Evolutionary conservation across 495 filamentous ascomycete genomes (phyloP).

Genomic region (Aspergillus conjunctus): DNA sequence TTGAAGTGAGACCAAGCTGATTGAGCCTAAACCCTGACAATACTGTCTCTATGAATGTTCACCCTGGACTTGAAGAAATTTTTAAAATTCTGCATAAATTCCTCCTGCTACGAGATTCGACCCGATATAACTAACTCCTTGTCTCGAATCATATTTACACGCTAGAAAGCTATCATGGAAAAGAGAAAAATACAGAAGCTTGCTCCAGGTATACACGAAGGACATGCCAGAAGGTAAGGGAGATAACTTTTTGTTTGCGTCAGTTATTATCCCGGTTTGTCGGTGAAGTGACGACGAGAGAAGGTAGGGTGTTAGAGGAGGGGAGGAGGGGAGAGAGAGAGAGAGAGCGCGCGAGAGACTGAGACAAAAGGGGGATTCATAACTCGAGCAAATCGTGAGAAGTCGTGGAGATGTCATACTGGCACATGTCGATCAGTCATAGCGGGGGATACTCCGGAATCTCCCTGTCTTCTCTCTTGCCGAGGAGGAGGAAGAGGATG

Average conservation of each 20-base stretch:
- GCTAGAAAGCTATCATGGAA: not conserved
- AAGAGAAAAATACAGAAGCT: slow-evolving; percentile 4
- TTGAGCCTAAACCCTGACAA: not conserved
- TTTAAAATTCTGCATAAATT: too few species aligned
- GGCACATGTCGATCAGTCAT: not conserved
- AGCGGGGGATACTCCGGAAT: not conserved
- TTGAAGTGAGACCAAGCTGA: not conserved
- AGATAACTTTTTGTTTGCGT: too few species aligned
- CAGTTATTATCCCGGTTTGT: too few species aligned
- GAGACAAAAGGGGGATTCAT: not conserved
- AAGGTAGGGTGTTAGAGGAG: too few species aligned
- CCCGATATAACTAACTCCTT: not conserved
- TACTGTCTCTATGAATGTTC: too few species aligned
- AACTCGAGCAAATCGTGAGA: slow-evolving; percentile 1
- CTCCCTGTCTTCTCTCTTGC: not conserved
- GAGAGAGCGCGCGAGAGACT: not conserved
- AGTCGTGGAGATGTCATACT: not conserved
- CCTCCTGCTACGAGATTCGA: too few species aligned
- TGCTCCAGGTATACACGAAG: slow-evolving; percentile 4
- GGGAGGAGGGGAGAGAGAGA: not conserved
- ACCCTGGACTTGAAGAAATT: too few species aligned
- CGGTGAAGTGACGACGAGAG: too few species aligned
- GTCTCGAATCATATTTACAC: slow-evolving; percentile 1
- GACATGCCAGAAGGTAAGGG: not conserved
- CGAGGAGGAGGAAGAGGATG: not conserved